phyloP scores from a whole-genome alignment of 2,329 filamentous ascomycete species.

The Fusarium sp. region DNA sequence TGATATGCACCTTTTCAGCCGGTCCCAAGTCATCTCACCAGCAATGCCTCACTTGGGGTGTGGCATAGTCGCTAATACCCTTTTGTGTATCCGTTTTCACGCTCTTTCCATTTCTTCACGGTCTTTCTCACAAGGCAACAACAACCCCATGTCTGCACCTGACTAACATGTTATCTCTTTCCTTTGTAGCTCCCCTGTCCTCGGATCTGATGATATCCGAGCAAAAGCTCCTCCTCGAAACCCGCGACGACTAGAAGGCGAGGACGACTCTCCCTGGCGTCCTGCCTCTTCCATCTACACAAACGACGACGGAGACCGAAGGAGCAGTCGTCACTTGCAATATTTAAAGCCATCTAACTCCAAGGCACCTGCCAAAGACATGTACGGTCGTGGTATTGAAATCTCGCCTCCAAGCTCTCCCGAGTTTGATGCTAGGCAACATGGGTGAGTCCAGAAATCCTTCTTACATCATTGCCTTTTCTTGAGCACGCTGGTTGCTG shows the following conservation, averaged over 20 bases:
- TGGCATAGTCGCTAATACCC: neutral
- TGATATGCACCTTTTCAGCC: constrained; percentile 11
- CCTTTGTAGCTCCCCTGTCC: constrained; percentile 40
- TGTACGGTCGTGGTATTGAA: constrained; percentile 54
- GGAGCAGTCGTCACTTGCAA: constrained; percentile 20
- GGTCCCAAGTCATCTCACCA: constrained; percentile 1
- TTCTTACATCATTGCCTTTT: constrained; percentile 1
- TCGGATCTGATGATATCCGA: constrained; percentile 37
- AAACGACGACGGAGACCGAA: constrained; percentile 37
- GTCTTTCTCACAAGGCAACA: neutral
- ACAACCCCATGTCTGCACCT: constrained; percentile 9
- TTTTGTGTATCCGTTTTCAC: neutral
- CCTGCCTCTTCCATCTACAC: constrained; percentile 68
- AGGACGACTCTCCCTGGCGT: constrained; percentile 50
- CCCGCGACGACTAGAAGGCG: constrained; percentile 47
- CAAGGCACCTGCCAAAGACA: constrained; percentile 44
- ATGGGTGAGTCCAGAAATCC: constrained; percentile 54
- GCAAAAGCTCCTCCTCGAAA: constrained; percentile 49
- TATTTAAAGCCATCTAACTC: constrained; percentile 52
- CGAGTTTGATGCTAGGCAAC: constrained; percentile 53
- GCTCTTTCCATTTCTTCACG: neutral
- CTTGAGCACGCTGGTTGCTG: constrained; percentile 27
- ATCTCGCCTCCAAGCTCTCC: constrained; percentile 70
- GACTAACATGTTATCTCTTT: constrained; percentile 33
- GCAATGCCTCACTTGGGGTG: constrained; percentile 11